Evolutionary conservation across 768 basidiomycete genomes (phyloP).

Genomic region (Suillus discolor): DNA sequence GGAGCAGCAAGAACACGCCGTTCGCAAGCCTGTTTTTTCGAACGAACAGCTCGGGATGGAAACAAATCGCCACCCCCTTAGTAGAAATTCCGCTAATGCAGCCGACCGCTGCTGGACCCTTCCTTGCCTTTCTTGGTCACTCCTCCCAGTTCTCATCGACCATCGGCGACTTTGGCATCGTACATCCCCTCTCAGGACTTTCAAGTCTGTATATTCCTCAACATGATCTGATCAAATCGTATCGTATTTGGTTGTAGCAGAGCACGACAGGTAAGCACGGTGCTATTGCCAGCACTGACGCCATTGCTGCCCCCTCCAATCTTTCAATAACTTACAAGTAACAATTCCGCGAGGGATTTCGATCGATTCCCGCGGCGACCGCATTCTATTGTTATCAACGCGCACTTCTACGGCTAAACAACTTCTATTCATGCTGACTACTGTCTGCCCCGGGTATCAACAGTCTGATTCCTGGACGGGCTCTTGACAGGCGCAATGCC

Average conservation of each 20-base stretch:
- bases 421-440: not conserved
- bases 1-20: slow-evolving; percentile 11
- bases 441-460: not conserved
- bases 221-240: not conserved
- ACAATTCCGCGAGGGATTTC: not conserved
- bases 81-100: not conserved
- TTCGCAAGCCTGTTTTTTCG: not conserved
- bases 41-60: not conserved
- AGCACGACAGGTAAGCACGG: not conserved
- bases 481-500: not conserved
- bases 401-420: not conserved
- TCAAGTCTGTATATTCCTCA: not conserved
- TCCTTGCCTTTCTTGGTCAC: not conserved
- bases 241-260: not conserved
- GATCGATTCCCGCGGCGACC: not conserved
- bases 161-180: not conserved
- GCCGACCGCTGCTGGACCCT: not conserved
- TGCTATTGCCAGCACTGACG: not conserved
- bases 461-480: not conserved
- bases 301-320: not conserved
- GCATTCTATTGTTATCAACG: not conserved
- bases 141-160: not conserved
- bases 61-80: not conserved
- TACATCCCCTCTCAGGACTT: not conserved
- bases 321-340: not conserved